These are phyloP conservation scores for Daphne laureola DNA, from an alignment of 441 rosid genomes.

Conservation along the genomic window DNA sequence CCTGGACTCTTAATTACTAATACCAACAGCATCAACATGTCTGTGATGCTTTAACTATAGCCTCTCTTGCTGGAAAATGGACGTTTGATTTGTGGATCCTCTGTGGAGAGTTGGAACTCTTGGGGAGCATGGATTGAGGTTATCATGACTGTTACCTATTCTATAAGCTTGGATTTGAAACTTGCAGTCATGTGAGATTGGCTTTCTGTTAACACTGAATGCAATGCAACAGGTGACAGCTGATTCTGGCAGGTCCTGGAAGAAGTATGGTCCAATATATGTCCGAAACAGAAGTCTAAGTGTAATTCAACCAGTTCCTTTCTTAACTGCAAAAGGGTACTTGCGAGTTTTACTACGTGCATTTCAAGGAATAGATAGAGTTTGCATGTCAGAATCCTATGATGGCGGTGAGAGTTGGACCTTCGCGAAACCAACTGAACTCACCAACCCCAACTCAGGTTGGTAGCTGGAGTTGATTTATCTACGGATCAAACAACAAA, in stretches of 20 bases:
- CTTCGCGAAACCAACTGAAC: constrained; percentile 54
- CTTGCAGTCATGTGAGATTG: constrained; percentile 5
- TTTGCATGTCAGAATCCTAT: constrained; percentile 72
- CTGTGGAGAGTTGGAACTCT: constrained; percentile 91
- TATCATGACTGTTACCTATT: constrained; percentile 11
- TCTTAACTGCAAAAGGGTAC: constrained; percentile 45
- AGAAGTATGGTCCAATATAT: constrained; percentile 73
- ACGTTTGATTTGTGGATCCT: constrained; percentile 74
- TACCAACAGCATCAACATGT: background rate
- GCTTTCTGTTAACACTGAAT: background rate
- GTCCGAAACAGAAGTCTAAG: constrained; percentile 52
- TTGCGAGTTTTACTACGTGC: constrained; percentile 62
- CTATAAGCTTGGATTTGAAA: constrained; percentile 1
- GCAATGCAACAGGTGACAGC: constrained; percentile 42
- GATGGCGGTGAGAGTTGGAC: constrained; percentile 79
- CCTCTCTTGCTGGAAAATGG: constrained; percentile 75
- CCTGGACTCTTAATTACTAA: background rate
- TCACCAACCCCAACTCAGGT: constrained; percentile 95
- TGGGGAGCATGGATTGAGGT: constrained; percentile 96
- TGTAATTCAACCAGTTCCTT: constrained; percentile 94
- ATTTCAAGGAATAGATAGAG: constrained; percentile 42
- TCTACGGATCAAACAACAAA: no score
- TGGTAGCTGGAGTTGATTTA: constrained; percentile 3
- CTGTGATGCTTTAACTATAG: constrained; percentile 26
- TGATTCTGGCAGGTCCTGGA: constrained; percentile 72